These are phyloP conservation scores for Fusarium equiseti DNA, from an alignment of 2,329 filamentous ascomycete genomes.

Conservation along the genomic window DNA sequence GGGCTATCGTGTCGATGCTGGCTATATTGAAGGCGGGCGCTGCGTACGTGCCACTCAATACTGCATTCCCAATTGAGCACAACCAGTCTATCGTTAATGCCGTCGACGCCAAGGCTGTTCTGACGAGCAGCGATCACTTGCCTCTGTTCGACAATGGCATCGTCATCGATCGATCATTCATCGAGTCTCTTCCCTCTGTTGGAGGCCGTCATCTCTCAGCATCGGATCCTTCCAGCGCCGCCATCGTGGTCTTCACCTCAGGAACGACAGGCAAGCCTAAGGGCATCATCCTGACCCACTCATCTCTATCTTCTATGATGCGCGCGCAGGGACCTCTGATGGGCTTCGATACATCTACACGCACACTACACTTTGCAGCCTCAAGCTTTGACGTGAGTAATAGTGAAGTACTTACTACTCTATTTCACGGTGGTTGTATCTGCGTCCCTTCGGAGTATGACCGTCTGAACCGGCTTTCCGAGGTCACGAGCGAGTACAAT, in stretches of 20 bases:
- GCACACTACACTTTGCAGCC: slow-evolving; percentile 7
- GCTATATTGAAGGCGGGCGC: slow-evolving; percentile 12
- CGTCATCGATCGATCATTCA: slow-evolving; percentile 12
- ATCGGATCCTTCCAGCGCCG: slow-evolving; percentile 1
- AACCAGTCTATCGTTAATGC: slow-evolving; percentile 9
- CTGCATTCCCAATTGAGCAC: slow-evolving; percentile 13
- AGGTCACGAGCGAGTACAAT: slow-evolving; percentile 14
- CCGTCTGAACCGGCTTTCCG: slow-evolving; percentile 52
- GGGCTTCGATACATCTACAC: slow-evolving; percentile 4
- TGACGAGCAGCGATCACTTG: slow-evolving; percentile 7
- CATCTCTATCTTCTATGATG: slow-evolving; percentile 31
- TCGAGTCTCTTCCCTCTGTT: slow-evolving; percentile 13
- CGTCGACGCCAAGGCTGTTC: not conserved
- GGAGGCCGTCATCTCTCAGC: slow-evolving; percentile 8
- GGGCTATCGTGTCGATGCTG: slow-evolving; percentile 37
- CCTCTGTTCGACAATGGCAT: slow-evolving; percentile 8
- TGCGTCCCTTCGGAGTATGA: slow-evolving; percentile 42
- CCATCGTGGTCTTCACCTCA: slow-evolving; percentile 18
- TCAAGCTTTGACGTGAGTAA: slow-evolving; percentile 6
- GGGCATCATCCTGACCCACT: slow-evolving; percentile 8
- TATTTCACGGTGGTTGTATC: slow-evolving; percentile 3
- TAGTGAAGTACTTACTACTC: slow-evolving; percentile 5
- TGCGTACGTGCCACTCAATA: slow-evolving; percentile 17
- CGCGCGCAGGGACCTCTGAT: slow-evolving; percentile 11
- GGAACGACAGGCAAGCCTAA: slow-evolving; percentile 8